Evolutionary conservation across 2,329 filamentous ascomycete genomes (phyloP).

Genomic region (Zasmidium cellare): DNA sequence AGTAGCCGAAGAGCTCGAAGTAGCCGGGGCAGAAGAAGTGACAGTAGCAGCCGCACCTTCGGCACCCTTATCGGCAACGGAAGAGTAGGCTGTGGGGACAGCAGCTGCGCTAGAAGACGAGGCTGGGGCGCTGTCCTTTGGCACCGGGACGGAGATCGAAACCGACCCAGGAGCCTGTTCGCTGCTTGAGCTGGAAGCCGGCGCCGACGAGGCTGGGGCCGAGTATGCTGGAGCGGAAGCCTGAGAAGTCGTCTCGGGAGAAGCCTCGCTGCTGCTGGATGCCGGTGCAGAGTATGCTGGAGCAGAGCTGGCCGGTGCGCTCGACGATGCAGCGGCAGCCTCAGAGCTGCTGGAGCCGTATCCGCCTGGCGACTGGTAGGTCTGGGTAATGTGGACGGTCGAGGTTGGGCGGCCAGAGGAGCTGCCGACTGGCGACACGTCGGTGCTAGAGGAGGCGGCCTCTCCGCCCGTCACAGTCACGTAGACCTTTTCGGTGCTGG

Average conservation of each 20-base stretch:
- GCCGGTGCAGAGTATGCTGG: slow-evolving; percentile 13
- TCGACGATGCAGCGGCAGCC: slow-evolving; percentile 16
- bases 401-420: not conserved
- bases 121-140: slow-evolving; percentile 1
- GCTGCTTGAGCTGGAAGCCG: slow-evolving; percentile 7
- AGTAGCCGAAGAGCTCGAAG: slow-evolving; percentile 15
- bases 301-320: slow-evolving; percentile 10
- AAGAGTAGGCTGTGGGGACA: slow-evolving; percentile 1
- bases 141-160: not conserved
- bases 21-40: slow-evolving; percentile 21
- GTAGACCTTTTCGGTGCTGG: slow-evolving; percentile 42
- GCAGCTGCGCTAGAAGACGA: slow-evolving; percentile 5
- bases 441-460: slow-evolving; percentile 5
- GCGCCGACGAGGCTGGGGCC: slow-evolving; percentile 8
- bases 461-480: slow-evolving; percentile 22
- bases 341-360: slow-evolving; percentile 8
- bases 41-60: slow-evolving; percentile 13
- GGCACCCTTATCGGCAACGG: slow-evolving; percentile 7
- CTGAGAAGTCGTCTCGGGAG: slow-evolving; percentile 14
- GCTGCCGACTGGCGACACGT: slow-evolving; percentile 6
- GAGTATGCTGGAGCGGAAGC: slow-evolving; percentile 19
- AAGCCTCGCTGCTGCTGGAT: slow-evolving; percentile 17
- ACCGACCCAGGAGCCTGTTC: not conserved
- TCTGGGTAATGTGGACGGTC: slow-evolving; percentile 3
- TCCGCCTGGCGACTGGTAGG: slow-evolving; percentile 4